A percentile compares a stretch with the other conserved stretches of the same genome.
phyloP scores from a whole-genome alignment of 768 basidiomycete species.

The Tremella yokohamensis region DNA sequence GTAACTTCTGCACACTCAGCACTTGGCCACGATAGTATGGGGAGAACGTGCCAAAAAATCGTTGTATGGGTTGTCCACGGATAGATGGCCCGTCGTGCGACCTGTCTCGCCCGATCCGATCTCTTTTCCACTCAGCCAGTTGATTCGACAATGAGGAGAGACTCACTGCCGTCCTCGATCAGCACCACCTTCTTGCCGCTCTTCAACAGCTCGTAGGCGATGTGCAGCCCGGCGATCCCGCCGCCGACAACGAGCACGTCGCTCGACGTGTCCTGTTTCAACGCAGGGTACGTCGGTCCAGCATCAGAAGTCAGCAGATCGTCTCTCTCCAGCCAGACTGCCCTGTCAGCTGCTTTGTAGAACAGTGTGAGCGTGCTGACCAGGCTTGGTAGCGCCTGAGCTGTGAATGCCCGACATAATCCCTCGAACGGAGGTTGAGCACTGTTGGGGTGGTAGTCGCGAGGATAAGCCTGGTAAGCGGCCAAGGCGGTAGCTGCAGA shows the following conservation, averaged over 20 bases:
- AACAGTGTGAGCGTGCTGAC: conserved; percentile 6
- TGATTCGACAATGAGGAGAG: background rate
- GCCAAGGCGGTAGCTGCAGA: too few relatives aligned
- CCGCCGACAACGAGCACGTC: conserved; percentile 27
- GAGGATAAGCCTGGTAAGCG: too few relatives aligned
- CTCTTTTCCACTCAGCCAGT: conserved; percentile 8
- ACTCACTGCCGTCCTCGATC: conserved; percentile 34
- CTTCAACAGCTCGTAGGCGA: conserved; percentile 25
- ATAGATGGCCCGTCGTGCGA: conserved; percentile 25
- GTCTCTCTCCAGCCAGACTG: conserved; percentile 28
- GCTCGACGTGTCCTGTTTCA: conserved; percentile 12
- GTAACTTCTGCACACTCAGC: conserved; percentile 13
- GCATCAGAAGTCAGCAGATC: conserved; percentile 15
- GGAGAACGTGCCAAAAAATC: conserved; percentile 21
- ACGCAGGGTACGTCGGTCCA: conserved; percentile 14
- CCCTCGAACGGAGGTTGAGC: background rate
- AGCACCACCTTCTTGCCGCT: conserved; percentile 23
- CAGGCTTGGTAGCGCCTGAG: conserved; percentile 11
- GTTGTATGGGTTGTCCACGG: conserved; percentile 26
- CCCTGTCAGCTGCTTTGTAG: background rate
- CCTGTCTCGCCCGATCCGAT: conserved; percentile 31
- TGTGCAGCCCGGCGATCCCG: conserved; percentile 28
- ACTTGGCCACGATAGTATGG: background rate
- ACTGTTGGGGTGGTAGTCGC: too few relatives aligned
- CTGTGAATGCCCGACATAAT: conserved; percentile 14